These are phyloP conservation scores for Ogataea pini DNA, from an alignment of 805 yeast genomes.

Conservation along the genomic window DNA sequence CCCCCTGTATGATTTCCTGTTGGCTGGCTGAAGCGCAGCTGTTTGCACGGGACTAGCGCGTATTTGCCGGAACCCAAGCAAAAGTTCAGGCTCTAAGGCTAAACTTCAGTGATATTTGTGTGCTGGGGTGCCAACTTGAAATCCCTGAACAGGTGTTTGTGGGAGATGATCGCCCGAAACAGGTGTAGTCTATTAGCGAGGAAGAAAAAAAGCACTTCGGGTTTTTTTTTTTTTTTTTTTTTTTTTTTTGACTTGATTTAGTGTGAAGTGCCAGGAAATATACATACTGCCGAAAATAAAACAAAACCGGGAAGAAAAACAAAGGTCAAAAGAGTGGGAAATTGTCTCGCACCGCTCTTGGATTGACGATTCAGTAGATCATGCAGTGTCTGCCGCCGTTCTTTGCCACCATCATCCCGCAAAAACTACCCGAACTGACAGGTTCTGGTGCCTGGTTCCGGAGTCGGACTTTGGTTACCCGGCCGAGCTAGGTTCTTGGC, in stretches of 20 bases:
- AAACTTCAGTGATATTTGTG: background rate
- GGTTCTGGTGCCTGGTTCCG: slow-evolving; percentile 5
- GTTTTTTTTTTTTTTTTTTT: background rate
- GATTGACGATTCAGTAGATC: background rate
- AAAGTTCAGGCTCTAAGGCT: background rate
- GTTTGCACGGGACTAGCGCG: background rate
- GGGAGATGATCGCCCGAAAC: background rate
- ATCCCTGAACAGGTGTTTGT: background rate
- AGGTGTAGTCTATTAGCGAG: slow-evolving; percentile 8
- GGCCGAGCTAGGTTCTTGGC: background rate
- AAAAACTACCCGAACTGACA: background rate
- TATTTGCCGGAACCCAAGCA: background rate
- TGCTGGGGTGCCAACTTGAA: background rate
- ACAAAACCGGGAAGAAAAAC: background rate
- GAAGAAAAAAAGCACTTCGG: background rate
- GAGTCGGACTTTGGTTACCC: slow-evolving; percentile 8
- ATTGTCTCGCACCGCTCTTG: background rate
- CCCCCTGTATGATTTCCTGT: slow-evolving; percentile 1
- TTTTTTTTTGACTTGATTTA: background rate
- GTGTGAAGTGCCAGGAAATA: background rate
- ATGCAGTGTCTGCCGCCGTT: too few species aligned
- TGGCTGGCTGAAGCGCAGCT: background rate
- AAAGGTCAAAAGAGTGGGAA: too few species aligned
- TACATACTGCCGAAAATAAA: background rate
- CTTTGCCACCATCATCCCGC: background rate